Conservation (phyloP, 306 rosid genomes). For the Parietaria judaica region DNA sequence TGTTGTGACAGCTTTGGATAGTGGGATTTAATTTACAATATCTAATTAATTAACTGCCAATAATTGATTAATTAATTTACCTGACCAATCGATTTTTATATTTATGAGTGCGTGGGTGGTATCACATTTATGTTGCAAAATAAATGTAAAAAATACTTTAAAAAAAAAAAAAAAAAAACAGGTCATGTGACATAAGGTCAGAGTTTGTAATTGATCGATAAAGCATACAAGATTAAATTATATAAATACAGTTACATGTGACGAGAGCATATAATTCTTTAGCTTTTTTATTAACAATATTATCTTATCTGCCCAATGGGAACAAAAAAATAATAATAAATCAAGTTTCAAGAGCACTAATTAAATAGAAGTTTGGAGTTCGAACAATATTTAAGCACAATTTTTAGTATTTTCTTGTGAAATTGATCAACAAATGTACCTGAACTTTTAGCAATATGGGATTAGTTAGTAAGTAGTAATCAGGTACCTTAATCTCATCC, state of each 20-base stretch:
- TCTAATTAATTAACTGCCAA: background rate
- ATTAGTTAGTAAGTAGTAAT: background rate
- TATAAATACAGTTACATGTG: background rate
- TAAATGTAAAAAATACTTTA: background rate
- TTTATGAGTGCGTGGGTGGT: conserved; percentile 5
- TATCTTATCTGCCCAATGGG: background rate
- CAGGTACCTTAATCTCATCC: conserved; percentile 75
- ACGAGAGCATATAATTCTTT: background rate
- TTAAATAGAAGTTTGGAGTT: too few relatives aligned
- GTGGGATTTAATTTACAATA: background rate
- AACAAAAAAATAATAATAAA: too few relatives aligned
- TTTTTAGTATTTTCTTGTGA: too few relatives aligned
- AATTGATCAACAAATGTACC: too few relatives aligned
- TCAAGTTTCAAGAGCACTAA: too few relatives aligned
- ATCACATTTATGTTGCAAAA: background rate
- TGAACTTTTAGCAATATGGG: too few relatives aligned
- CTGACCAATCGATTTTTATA: background rate
- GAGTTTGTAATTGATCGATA: background rate
- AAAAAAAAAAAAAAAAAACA: background rate
- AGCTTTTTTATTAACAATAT: background rate
- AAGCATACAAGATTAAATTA: background rate
- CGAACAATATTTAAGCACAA: too few relatives aligned
- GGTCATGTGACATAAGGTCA: conserved; percentile 14
- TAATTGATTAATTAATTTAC: background rate
- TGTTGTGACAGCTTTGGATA: background rate